Evolutionary conservation across 2,329 filamentous ascomycete genomes (phyloP).

Genomic region (Botrytis fabae): DNA sequence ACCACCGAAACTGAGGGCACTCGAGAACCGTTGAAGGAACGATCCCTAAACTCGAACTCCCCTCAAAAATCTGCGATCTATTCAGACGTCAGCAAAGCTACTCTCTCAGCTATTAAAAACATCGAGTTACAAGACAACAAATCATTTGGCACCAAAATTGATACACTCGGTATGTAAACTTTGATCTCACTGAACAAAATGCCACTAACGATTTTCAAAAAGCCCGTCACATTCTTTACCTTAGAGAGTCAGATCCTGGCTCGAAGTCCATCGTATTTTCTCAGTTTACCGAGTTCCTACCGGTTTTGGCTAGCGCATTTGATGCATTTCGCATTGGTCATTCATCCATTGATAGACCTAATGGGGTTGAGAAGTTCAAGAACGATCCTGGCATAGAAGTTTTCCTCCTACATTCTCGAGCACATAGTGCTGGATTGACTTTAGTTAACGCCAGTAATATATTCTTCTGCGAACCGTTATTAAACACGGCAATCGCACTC

Average conservation of each 20-base stretch:
- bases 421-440: slow-evolving; percentile 85
- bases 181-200: not conserved
- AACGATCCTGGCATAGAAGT: slow-evolving; percentile 72
- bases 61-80: slow-evolving; percentile 62
- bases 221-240: slow-evolving; percentile 79
- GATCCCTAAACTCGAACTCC: slow-evolving; percentile 25
- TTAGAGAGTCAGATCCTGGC: slow-evolving; percentile 79
- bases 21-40: slow-evolving; percentile 38
- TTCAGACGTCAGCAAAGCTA: slow-evolving; percentile 68
- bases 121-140: slow-evolving; percentile 66
- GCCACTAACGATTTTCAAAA: not conserved
- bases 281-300: slow-evolving; percentile 81
- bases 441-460: slow-evolving; percentile 92
- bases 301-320: slow-evolving; percentile 71
- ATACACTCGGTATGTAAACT: slow-evolving; percentile 55
- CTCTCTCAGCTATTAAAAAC: slow-evolving; percentile 77
- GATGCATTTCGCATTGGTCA: slow-evolving; percentile 69
- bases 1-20: slow-evolving; percentile 62
- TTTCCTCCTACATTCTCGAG: slow-evolving; percentile 85
- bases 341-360: slow-evolving; percentile 65
- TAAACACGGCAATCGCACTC: slow-evolving; percentile 90
- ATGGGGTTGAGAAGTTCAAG: slow-evolving; percentile 76
- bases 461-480: slow-evolving; percentile 88
- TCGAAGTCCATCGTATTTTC: slow-evolving; percentile 94
- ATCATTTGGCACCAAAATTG: slow-evolving; percentile 88